Evolutionary conservation across 2,329 filamentous ascomycete species (phyloP).

Genomic region (Fusarium sp.): DNA sequence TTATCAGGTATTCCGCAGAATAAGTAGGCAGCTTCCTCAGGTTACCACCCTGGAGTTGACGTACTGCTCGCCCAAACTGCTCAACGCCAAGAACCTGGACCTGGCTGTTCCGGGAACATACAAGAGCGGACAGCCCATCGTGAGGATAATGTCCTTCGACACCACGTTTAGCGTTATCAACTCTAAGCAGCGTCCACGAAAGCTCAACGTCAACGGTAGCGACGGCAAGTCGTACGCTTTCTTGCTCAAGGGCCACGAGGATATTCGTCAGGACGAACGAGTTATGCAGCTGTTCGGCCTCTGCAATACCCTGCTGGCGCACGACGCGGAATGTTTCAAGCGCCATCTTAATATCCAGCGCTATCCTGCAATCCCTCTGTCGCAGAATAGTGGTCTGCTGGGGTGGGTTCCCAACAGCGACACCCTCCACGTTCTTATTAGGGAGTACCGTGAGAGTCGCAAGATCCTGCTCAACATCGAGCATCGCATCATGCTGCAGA

Average conservation of each 20-base stretch:
- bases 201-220: slow-evolving; percentile 87
- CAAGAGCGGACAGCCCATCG: slow-evolving; percentile 79
- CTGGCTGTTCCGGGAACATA: slow-evolving; percentile 97
- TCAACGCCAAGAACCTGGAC: slow-evolving; percentile 86
- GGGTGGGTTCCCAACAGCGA: slow-evolving; percentile 99
- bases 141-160: slow-evolving; percentile 90
- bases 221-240: slow-evolving; percentile 91
- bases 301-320: slow-evolving; percentile 93
- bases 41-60: slow-evolving; percentile 93
- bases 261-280: slow-evolving; percentile 98
- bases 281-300: slow-evolving; percentile 99
- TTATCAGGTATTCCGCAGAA: slow-evolving; percentile 97
- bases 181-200: slow-evolving; percentile 95
- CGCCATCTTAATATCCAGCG: slow-evolving; percentile 95
- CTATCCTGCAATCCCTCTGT: slow-evolving; percentile 96
- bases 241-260: slow-evolving; percentile 97
- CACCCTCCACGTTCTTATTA: slow-evolving; percentile 94
- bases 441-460: slow-evolving; percentile 95
- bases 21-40: slow-evolving; percentile 91
- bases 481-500: slow-evolving; percentile 99
- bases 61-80: slow-evolving; percentile 95
- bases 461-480: slow-evolving; percentile 99
- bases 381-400: slow-evolving; percentile 93
- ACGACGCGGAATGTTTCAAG: slow-evolving; percentile 97
- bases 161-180: slow-evolving; percentile 91